Evolutionary conservation across 371 early-diverging fungal genomes (phyloP), one percentile per base, ranked within the genome.

Genomic region (Mucor plumbeus): DNA sequence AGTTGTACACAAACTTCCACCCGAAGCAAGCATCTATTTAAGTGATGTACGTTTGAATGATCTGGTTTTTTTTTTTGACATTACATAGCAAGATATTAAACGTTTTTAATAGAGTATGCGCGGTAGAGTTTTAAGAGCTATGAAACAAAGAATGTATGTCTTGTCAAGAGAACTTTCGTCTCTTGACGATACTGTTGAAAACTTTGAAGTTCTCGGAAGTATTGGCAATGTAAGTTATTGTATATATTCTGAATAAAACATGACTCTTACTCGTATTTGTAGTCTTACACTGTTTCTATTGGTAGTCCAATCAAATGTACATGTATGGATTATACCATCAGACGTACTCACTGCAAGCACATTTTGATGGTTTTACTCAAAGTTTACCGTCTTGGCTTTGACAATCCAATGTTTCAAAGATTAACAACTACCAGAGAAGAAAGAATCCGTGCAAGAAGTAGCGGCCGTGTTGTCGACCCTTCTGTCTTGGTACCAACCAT

Each of bases 171-270:
- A 64, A 5, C 35, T 56, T 3, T 14, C 11, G 13, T 21, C 34
- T 21, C 0, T 15, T 7, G 62, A 59, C 39, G 36, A 65, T 1
- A 64, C 59, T 19, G 10, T 10, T 7, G 70, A 72, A 58, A 44
- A 11, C 1, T 78, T 78, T 31, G 66, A 78, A 61, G 77, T 80
- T 7, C 44, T 77, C 14, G 80, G 80, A 15, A 80, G 77, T 50
- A 65, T 72, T 31, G 80, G 77, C 19, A 80, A 70, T 41, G 80
- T 80, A 80, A 64, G 70, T 61, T 7, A n/a, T 15, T 5, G 26
- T 54, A 14, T 7, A 4, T 21, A n/a, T 10, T 36, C 15, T 15
- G 1, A 26, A 26, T 26, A 26, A 26, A 26, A 3, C 26, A 26
- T 26, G 26, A 26, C 3, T 1, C 26, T 26, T 26, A 26, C 3